Conservation (phyloP, 1,284 basidiomycete genomes). For the Omphalotus olearius region DNA sequence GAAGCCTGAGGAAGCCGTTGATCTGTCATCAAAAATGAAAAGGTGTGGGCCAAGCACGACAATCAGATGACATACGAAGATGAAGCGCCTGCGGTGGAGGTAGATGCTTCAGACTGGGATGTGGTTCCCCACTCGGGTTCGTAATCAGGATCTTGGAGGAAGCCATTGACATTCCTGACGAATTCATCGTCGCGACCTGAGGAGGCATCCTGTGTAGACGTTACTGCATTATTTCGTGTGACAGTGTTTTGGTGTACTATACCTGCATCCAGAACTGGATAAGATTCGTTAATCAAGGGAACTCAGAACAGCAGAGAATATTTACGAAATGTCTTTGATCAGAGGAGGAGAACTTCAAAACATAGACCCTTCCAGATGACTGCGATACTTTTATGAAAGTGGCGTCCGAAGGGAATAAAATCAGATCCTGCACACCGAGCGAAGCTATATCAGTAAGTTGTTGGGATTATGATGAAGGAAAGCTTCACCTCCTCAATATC, state of each 20-base stretch:
- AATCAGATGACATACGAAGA: constrained; percentile 11
- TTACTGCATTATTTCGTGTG: constrained; percentile 1
- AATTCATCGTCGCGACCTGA: constrained; percentile 67
- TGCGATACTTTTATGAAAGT: constrained; percentile 65
- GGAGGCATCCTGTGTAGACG: constrained; percentile 52
- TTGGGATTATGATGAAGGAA: background rate
- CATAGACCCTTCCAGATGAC: constrained; percentile 63
- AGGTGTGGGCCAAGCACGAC: background rate
- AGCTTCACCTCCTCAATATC: constrained; percentile 53
- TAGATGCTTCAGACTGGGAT: constrained; percentile 18
- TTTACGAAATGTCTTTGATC: constrained; percentile 78
- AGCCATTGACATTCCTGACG: constrained; percentile 60
- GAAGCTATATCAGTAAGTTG: background rate
- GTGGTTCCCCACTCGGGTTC: constrained; percentile 51
- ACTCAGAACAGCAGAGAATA: constrained; percentile 16
- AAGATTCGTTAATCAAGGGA: constrained; percentile 7
- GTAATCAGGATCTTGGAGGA: constrained; percentile 61
- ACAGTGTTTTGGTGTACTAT: constrained; percentile 4
- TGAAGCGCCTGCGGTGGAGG: constrained; percentile 38
- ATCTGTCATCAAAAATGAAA: constrained; percentile 2
- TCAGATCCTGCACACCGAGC: constrained; percentile 53
- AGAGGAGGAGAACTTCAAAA: constrained; percentile 79
- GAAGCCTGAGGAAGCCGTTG: constrained; percentile 16
- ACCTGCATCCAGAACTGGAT: constrained; percentile 82
- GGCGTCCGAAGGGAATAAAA: constrained; percentile 78